Conservation (phyloP, 352 stramenopile genomes). For the Phytophthora sp. region DNA sequence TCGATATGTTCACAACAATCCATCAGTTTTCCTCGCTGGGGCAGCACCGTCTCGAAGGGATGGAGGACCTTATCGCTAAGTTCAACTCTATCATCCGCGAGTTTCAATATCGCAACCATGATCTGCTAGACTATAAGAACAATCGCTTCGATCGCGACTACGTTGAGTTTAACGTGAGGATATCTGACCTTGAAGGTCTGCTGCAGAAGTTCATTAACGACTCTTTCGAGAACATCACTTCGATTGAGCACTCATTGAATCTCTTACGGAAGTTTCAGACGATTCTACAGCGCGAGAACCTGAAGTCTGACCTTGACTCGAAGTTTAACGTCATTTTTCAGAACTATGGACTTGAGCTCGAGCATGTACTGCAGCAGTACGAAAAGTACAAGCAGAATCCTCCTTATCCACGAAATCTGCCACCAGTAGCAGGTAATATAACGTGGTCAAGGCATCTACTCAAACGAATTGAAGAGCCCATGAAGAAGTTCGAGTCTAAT, state of each 20-base stretch:
- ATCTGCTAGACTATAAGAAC: slow-evolving; percentile 98
- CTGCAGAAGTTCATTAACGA: slow-evolving; percentile 99
- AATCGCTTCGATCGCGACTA: slow-evolving; percentile 98
- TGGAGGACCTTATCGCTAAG: slow-evolving; percentile 92
- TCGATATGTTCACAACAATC: slow-evolving; percentile 99
- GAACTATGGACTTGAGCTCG: slow-evolving; percentile 98
- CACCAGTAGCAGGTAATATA: slow-evolving; percentile 98
- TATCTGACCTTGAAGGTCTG: slow-evolving; percentile 96
- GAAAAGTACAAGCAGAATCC: slow-evolving; percentile 98
- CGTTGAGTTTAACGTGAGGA: slow-evolving; percentile 96
- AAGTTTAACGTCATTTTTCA: slow-evolving; percentile 99
- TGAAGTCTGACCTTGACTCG: slow-evolving; percentile 98
- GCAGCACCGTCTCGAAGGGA: slow-evolving; percentile 93
- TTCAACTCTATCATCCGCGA: slow-evolving; percentile 97
- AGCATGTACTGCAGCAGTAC: slow-evolving; percentile 98
- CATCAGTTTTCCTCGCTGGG: slow-evolving; percentile 95
- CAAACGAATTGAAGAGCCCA: slow-evolving; percentile 99
- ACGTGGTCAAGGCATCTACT: slow-evolving; percentile 97
- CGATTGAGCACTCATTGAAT: slow-evolving; percentile 97
- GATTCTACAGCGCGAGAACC: slow-evolving; percentile 97
- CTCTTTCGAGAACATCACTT: slow-evolving; percentile 99
- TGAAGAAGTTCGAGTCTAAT: slow-evolving; percentile 99
- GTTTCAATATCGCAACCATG: slow-evolving; percentile 97
- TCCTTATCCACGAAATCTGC: slow-evolving; percentile 96
- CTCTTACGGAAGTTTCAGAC: slow-evolving; percentile 98